A percentile compares a stretch with the other conserved stretches of the same genome.
phyloP scores from a whole-genome alignment of 2,329 filamentous ascomycete genomes.

The Clarireedia homoeocarpa region DNA sequence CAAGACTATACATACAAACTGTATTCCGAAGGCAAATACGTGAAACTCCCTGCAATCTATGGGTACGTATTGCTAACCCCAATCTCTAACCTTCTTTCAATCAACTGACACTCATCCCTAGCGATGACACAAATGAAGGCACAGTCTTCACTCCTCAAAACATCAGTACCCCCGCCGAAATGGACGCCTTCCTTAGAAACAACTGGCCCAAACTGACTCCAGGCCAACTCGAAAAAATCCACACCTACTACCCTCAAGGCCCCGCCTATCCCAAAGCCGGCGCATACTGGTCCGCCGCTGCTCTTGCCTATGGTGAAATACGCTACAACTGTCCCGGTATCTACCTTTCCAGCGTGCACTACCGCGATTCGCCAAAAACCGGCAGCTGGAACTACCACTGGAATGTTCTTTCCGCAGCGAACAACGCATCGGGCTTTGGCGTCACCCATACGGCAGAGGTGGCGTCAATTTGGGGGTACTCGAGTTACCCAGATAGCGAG shows the following conservation, averaged over 20 bases:
- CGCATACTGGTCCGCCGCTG: conserved; percentile 49
- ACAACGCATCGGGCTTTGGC: conserved; percentile 47
- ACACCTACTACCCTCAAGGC: conserved; percentile 46
- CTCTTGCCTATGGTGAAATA: conserved; percentile 55
- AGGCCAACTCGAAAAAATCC: conserved; percentile 43
- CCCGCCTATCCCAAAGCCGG: conserved; percentile 41
- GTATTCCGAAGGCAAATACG: conserved; percentile 41
- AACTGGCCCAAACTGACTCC: conserved; percentile 50
- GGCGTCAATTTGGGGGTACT: conserved; percentile 55
- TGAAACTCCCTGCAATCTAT: conserved; percentile 46
- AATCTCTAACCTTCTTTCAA: neutral
- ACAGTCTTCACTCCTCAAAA: conserved; percentile 49
- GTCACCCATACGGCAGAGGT: conserved; percentile 61
- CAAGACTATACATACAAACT: conserved; percentile 41
- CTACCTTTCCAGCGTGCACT: conserved; percentile 33
- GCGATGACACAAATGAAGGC: conserved; percentile 57
- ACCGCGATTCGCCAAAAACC: conserved; percentile 17
- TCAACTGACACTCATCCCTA: neutral
- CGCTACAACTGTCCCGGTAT: conserved; percentile 58
- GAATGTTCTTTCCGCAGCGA: conserved; percentile 50
- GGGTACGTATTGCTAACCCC: conserved; percentile 19
- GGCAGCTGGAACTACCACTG: conserved; percentile 56
- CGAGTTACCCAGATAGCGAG: conserved; percentile 30
- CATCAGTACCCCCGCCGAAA: conserved; percentile 39
- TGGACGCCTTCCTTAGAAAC: conserved; percentile 47